These are phyloP conservation scores for Stipa capillata DNA, from an alignment of 176 grass and related monocot species.

Conservation along the genomic window DNA sequence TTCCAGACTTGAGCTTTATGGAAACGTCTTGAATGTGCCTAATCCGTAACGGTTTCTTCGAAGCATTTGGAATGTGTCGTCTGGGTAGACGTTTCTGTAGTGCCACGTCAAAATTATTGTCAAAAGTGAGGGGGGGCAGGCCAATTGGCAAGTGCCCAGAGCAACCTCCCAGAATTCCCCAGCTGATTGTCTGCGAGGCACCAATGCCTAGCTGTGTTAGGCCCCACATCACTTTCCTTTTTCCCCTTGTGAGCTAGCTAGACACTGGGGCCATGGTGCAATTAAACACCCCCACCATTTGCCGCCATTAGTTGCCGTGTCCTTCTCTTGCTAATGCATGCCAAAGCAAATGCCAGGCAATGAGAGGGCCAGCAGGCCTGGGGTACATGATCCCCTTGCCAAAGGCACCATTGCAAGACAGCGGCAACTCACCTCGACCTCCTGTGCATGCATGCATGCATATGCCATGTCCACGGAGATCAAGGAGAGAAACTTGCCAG, in stretches of 20 bases:
- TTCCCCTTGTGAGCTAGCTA: slow-evolving; percentile 1
- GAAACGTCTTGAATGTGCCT: too few species aligned
- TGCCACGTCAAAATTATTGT: slow-evolving; percentile 20
- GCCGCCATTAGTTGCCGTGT: slow-evolving; percentile 16
- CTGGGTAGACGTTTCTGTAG: too few species aligned
- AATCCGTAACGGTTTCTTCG: too few species aligned
- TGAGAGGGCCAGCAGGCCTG: background rate
- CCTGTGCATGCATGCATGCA: background rate
- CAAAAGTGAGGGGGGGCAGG: slow-evolving; percentile 13
- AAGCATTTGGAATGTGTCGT: too few species aligned
- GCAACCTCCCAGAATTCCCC: background rate
- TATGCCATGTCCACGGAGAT: too few species aligned
- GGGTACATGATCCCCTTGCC: background rate
- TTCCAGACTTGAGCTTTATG: too few species aligned
- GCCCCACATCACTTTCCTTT: background rate
- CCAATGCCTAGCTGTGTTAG: too few species aligned
- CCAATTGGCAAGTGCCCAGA: slow-evolving; percentile 10
- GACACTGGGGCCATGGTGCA: slow-evolving; percentile 11
- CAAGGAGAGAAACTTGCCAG: background rate
- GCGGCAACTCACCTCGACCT: background rate
- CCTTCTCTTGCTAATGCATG: slow-evolving; percentile 14
- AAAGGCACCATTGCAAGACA: too few species aligned
- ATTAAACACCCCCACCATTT: background rate
- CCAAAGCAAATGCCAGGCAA: slow-evolving; percentile 12
- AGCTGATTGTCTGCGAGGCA: too few species aligned